A percentile compares a stretch with the other conserved stretches of the same genome.
Evolutionary conservation across 2,329 filamentous ascomycete genomes (phyloP).

Genomic region (Penicillium psychrosexuale): DNA sequence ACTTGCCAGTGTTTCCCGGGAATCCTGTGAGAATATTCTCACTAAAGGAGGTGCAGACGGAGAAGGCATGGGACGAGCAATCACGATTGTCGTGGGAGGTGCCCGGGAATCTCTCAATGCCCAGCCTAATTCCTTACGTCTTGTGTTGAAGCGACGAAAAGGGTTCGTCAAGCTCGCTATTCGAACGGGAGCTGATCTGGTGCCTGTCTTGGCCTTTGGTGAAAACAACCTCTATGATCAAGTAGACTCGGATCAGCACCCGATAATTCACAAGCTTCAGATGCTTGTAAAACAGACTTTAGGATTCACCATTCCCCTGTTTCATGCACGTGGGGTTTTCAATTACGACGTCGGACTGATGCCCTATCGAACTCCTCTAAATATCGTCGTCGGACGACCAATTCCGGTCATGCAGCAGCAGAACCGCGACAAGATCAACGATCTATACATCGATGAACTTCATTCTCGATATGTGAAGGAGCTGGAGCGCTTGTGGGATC

Average conservation of each 20-base stretch:
- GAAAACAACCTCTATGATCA: slow-evolving; percentile 97
- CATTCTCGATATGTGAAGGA: slow-evolving; percentile 74
- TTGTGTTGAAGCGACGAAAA: slow-evolving; percentile 80
- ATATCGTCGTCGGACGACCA: slow-evolving; percentile 83
- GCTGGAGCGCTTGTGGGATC: slow-evolving; percentile 46
- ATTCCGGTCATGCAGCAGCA: slow-evolving; percentile 65
- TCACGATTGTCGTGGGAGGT: slow-evolving; percentile 92
- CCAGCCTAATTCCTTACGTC: slow-evolving; percentile 68
- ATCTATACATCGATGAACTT: slow-evolving; percentile 73
- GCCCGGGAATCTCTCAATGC: slow-evolving; percentile 90
- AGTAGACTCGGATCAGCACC: slow-evolving; percentile 71
- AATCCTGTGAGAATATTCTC: slow-evolving; percentile 86
- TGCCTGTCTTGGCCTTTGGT: slow-evolving; percentile 87
- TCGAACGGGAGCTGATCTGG: slow-evolving; percentile 85
- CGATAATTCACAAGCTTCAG: slow-evolving; percentile 75
- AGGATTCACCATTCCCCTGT: slow-evolving; percentile 88
- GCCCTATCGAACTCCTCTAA: slow-evolving; percentile 84
- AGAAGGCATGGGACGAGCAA: slow-evolving; percentile 88
- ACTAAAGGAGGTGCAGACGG: slow-evolving; percentile 71
- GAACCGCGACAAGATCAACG: slow-evolving; percentile 60
- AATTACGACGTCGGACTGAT: slow-evolving; percentile 97
- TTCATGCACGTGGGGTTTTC: slow-evolving; percentile 88
- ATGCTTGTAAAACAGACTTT: slow-evolving; percentile 78
- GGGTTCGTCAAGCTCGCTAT: slow-evolving; percentile 94
- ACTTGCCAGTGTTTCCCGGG: slow-evolving; percentile 81